These are phyloP conservation scores for Parachlorella kessleri DNA, from an alignment of 139 green algal genomes.

Conservation along the genomic window DNA sequence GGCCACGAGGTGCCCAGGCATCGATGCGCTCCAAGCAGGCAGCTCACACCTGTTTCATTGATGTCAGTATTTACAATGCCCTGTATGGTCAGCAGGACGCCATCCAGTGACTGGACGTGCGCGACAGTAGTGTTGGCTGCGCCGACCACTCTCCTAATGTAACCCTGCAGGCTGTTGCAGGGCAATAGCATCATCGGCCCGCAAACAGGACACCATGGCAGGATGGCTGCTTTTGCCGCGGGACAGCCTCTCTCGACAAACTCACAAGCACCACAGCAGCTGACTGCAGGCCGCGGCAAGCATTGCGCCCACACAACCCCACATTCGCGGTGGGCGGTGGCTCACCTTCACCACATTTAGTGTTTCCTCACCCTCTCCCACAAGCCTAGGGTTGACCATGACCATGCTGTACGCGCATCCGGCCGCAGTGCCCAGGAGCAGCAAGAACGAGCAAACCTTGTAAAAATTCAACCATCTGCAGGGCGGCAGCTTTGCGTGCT, in stretches of 20 bases:
- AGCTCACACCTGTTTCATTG: slow-evolving; percentile 11
- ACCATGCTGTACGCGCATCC: slow-evolving; percentile 1
- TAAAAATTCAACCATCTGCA: not conserved
- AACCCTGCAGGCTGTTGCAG: not conserved
- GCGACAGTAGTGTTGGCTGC: not conserved
- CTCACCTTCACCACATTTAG: not conserved
- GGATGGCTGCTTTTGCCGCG: no score
- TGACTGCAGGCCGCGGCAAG: not conserved
- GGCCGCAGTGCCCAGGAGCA: not conserved
- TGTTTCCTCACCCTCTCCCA: not conserved
- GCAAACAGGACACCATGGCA: no score
- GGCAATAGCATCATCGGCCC: not conserved
- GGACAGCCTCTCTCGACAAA: no score
- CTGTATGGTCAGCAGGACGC: not conserved
- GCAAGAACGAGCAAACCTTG: slow-evolving; percentile 1
- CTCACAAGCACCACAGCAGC: no score
- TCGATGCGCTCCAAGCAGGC: no score
- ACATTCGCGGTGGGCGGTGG: no score
- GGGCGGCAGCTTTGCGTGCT: not conserved
- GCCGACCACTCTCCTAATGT: not conserved
- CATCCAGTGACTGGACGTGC: not conserved
- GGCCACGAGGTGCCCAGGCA: no score
- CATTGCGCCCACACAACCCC: not conserved
- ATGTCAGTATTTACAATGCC: not conserved
- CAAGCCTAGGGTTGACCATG: not conserved